Base-by-base conservation (phyloP, 2,329 filamentous ascomycete species). In the Cladosporium phlei region DNA sequence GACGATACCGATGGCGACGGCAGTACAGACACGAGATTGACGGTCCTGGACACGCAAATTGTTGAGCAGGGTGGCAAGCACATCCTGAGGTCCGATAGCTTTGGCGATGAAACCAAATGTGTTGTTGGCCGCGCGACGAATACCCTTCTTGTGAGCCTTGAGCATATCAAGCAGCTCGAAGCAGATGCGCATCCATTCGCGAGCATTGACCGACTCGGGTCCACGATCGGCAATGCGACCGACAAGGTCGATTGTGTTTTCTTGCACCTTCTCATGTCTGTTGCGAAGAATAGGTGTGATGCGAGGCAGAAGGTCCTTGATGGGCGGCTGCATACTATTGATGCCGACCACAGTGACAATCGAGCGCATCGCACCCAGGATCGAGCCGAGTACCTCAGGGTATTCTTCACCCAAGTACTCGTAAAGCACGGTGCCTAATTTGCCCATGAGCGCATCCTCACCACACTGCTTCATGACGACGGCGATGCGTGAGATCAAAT, bases 121-220 rank as follows among this genome's bases (percentile, higher is more conserved):
- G 74, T 98, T 98, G 79, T 98, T 98, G 59, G 93, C 94, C 17
- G 93, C 93, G 67, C 93, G 85, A 55, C 93, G 86, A 58, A 98
- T 98, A 55, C 93, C 94, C 77, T 98, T 98, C 73, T 98, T 98
- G 76, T 98, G 93, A 5, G 93, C 93, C 71, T 98, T 98, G 61
- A 98, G 80, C 93, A 98, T 98, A 70, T 98, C 93, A 22, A 98
- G 81, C 45, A 98, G 76, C 72, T 98, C 93, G 68, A 98, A 98
- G 72, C 93, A 98, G 66, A 98, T 98, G 65, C 93, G 84, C 94
- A 98, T 98, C 93, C 93, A 98, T 69, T 98, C 93, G 61, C 93
- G 82, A 11, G 93, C 90, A 63, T 95, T 95, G 64, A 98, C 93
- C 53, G 86, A 91, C 68, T 98, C 93, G 1, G 93, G 90, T 1